These are phyloP conservation scores for Linum usitatissimum DNA, from an alignment of 345 rosid genomes.

Conservation along the genomic window DNA sequence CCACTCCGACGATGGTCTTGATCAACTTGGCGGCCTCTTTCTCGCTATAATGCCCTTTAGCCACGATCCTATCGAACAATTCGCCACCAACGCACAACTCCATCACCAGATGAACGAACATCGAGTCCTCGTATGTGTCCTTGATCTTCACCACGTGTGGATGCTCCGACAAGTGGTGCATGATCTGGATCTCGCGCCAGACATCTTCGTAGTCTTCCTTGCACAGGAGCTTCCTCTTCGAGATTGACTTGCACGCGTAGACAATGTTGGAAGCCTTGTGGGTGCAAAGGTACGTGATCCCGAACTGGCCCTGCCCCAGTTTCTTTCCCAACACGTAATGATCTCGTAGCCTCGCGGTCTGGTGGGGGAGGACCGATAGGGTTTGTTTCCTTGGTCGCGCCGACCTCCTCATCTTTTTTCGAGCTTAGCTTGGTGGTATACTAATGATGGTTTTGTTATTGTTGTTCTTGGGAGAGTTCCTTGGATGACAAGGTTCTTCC, in stretches of 20 bases:
- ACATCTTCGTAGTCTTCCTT: constrained; percentile 93
- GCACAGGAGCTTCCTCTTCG: constrained; percentile 82
- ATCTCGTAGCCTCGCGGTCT: constrained; percentile 71
- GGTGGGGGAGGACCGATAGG: constrained; percentile 58
- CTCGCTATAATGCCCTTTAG: constrained; percentile 88
- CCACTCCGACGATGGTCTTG: constrained; percentile 79
- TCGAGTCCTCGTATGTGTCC: constrained; percentile 81
- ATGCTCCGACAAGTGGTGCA: constrained; percentile 92
- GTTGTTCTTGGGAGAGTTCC: background rate
- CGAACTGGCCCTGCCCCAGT: constrained; percentile 93
- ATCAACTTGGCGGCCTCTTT: constrained; percentile 75
- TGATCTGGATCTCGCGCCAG: constrained; percentile 97
- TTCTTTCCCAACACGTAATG: constrained; percentile 72
- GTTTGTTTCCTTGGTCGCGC: constrained; percentile 3
- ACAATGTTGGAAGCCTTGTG: constrained; percentile 38
- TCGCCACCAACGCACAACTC: constrained; percentile 95
- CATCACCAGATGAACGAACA: constrained; percentile 94
- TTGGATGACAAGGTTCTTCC: background rate
- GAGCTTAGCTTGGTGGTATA: background rate
- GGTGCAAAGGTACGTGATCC: constrained; percentile 74
- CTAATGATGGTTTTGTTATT: background rate
- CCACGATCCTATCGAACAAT: constrained; percentile 87
- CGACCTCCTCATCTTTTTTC: background rate
- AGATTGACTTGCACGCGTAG: constrained; percentile 89
- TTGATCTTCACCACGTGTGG: constrained; percentile 71